Base-by-base conservation (phyloP, 139 green algal genomes). In the Spirogloea muscicola region DNA sequence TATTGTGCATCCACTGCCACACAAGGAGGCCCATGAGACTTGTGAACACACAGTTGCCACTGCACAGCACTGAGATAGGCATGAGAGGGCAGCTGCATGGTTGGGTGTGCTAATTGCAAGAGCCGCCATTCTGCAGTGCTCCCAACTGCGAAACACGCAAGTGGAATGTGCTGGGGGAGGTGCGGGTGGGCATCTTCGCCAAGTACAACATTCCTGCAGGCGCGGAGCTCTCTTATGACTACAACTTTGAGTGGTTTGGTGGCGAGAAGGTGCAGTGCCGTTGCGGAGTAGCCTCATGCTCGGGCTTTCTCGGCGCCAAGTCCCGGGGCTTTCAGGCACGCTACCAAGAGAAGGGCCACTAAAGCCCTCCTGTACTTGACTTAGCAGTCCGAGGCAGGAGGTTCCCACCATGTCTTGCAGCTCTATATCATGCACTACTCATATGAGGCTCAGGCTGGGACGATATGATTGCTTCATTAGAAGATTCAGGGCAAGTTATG, bases 131-230 rank as follows among this genome's bases (percentile, higher is more conserved):
- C 41, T 67, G 27, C 57, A 74, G 73, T 82, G 85, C 94, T 16
- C 94, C 94, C 33, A 99, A 98, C 87, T 98, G 93, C 71, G 93
- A 97, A 84, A 97, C 93, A 7, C 91, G 96, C 73, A 99, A 99
- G 87, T 99, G 94, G 94, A 77, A 93, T 61, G 93, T 97, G 61
- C 27, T 72, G 21, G 94, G 94, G 31, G 94, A 99, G 87, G 86
- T 99, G 65, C 86, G 91, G 43, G 97, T 98, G 72, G 94, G 94
- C 38, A 84, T 99, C 38, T 99, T 97, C 67, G 74, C 78, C 2
- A 38, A 77, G 29, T 55, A 67, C 38, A 86, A 90, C 84, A 87
- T 97, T 4, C 36, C 65, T 0, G 68, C 78, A 1, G 88, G 89
- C 34, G 76, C 86, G 21, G 94, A 98, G 89, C 84, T 99, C 16